Base-by-base conservation (phyloP, 2,329 filamentous ascomycete species). In the Aspergillus awamori region DNA sequence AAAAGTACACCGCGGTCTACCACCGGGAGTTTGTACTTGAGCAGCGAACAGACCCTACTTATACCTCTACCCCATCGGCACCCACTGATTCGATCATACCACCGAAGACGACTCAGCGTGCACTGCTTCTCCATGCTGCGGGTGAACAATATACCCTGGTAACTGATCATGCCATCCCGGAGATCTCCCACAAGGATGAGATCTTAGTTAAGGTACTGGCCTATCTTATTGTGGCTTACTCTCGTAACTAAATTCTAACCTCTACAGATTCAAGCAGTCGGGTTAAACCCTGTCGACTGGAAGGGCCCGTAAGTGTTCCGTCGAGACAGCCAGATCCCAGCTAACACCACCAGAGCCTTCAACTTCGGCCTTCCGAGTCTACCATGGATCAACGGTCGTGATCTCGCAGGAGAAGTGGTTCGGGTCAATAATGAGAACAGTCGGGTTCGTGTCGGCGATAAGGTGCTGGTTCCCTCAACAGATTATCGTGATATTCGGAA, bases 241-340 rank as follows among this genome's bases (percentile, higher is more conserved):
- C 11, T 7, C 26, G 0, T 2, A 5, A 0, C 6, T 28, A n/a
- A 13, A 17, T 5, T 30, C 53, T 36, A 28, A 58, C 52, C 7
- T 22, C 36, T 8, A 2, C 58, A 76, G 74, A 79, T 87, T 1
- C 78, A 83, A 39, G 84, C 85, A 11, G 87, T 91, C 67, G 89
- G 90, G 0, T 76, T 93, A 39, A 93, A 93, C 68, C 90, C 90
- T 0, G 89, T 93, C 58, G 90, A 91, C 72, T 91, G 87, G 87
- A 90, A 90, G 78, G 84, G 86, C 61, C 87, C 88, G 88, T 90
- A 78, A 67, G 85, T 80, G 10, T 6, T 20, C n/a, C 26, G 6
- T 20, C 43, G 36, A 11, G 6, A 20, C 38, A 11, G 4, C 20
- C 8, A 26, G 4, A 7, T 26, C 26, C 22, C 15, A 6, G 22